Base-by-base conservation (phyloP, 2,329 filamentous ascomycete genomes). In the Fusarium luffae region DNA sequence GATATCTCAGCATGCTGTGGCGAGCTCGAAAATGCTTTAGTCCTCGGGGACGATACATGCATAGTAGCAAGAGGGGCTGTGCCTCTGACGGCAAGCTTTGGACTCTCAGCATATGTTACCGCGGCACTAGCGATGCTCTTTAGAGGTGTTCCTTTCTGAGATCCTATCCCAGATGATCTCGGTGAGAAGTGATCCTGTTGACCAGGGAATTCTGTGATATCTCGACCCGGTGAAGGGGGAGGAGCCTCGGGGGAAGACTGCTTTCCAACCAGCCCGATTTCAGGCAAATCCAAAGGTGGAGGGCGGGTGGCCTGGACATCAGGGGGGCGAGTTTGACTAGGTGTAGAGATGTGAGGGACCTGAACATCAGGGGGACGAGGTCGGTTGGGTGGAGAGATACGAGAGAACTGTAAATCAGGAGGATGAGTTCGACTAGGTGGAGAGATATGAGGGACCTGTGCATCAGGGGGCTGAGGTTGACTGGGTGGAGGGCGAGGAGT, bases 221-320 rank as follows among this genome's bases (percentile, higher is more conserved):
- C 25, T 40, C 30, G 37, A 18, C 16, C 23, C 6, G 21, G 21
- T n/a, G 14, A 16, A 49, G 27, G 11, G 9, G 48, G 42, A 47
- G 27, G 40, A 14, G 18, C 21, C 0, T 47, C 16, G 3, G 48
- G 41, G 11, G 58, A 41, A 44, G 37, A 12, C 28, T 28, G 30
- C 18, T 25, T 46, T 16, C 56, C 60, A 11, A 21, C 14, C 14
- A 71, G 37, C 7, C 66, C 68, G 28, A 73, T 32, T 32, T 73
- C 71, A 28, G 68, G 63, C 34, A 74, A 55, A 43, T 73, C 63
- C 7, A 71, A 44, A 14, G 71, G 63, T 18, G 44, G 19, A 16
- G 41, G 21, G 23, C 40, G 63, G 47, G 23, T 46, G 7, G 27
- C 14, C 16, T 32, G 51, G 13, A 23, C 8, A 11, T 27, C 13